Percentiles rank a stretch among this genome's conserved stretches.
These are phyloP conservation scores for Yamagishiella unicocca DNA, from an alignment of 139 green algal species.

Conservation along the genomic window DNA sequence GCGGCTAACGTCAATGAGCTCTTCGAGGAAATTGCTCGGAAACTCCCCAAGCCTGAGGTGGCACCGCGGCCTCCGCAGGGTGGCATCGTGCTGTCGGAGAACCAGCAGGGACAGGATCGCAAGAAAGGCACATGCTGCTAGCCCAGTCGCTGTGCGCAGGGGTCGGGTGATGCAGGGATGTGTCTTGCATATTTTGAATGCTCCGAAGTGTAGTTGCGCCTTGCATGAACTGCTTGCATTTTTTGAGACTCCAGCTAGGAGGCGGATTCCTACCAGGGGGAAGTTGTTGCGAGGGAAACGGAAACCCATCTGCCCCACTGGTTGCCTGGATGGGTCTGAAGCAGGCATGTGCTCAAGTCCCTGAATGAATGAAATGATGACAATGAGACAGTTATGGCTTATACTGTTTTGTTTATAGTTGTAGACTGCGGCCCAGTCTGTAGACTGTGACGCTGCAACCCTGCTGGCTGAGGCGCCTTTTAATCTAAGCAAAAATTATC, in stretches of 20 bases:
- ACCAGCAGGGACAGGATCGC: constrained; percentile 1
- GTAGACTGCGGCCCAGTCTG: no score
- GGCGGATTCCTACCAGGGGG: background rate
- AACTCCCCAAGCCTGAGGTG: constrained; percentile 69
- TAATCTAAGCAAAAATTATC: no score
- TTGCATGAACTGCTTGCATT: background rate
- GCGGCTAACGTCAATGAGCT: constrained; percentile 90
- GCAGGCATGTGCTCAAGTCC: no score
- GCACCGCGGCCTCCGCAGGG: constrained; percentile 21
- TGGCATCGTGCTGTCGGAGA: constrained; percentile 47
- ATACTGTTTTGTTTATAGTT: no score
- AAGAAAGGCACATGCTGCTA: constrained; percentile 27
- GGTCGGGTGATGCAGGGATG: background rate
- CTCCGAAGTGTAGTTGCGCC: background rate
- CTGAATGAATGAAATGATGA: no score
- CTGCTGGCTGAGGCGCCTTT: no score
- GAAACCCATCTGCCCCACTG: no score
- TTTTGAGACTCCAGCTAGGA: background rate
- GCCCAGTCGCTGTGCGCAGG: background rate
- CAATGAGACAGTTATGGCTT: no score
- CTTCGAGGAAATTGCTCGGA: constrained; percentile 86
- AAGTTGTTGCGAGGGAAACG: no score
- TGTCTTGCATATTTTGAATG: background rate
- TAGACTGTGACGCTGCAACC: no score
- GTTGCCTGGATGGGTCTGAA: no score